Base-by-base conservation (phyloP, 345 rosid genomes). In the Eucalyptus victrix region DNA sequence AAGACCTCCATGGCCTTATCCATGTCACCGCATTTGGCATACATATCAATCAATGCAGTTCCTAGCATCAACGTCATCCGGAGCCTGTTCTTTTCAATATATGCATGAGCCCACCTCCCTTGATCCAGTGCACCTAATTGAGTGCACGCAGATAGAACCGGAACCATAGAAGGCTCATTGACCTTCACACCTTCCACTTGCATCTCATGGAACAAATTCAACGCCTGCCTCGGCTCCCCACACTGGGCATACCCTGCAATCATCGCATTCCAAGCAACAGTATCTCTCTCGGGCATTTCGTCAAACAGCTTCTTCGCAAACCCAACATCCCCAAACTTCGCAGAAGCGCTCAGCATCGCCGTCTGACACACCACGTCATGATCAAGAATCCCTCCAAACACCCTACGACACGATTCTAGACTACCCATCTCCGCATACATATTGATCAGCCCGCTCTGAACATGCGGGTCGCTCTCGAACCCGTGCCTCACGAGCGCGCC, bases 71-170 rank as follows among this genome's bases (percentile, higher is more conserved):
- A 89, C 1, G 94, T 95, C 87, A 93, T 76, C 87, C 88, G 93
- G 28, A 96, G 89, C 89, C 90, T 92, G 93, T 92, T 91, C 90
- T 90, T 93, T 89, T 93, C 92, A 28, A 96, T 92, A 89, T 92
- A 96, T 45, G 91, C 90, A 91, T 96, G 96, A 34, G 93, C 94
- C 96, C 97, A 96, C 89, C 94, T 94, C 89, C 96, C 96, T 88
- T 95, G 95, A 87, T 94, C 94, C 34, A 92, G 91, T 30, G 94
- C 95, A 86, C 96, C 96, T 60, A 95, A 58, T 3, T 95, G 96
- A 88, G 93, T 91, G 12, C 96, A 96, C 2, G 96, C 97, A 9
- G 95, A 96, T 10, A 96, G 89, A 90, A 95, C 94, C 1, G 95
- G 93, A 14, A 95, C 92, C 94, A 95, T 91, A 34, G 94, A 93